Base-by-base conservation (phyloP, 2,329 filamentous ascomycete genomes). In the Fusarium sp. region DNA sequence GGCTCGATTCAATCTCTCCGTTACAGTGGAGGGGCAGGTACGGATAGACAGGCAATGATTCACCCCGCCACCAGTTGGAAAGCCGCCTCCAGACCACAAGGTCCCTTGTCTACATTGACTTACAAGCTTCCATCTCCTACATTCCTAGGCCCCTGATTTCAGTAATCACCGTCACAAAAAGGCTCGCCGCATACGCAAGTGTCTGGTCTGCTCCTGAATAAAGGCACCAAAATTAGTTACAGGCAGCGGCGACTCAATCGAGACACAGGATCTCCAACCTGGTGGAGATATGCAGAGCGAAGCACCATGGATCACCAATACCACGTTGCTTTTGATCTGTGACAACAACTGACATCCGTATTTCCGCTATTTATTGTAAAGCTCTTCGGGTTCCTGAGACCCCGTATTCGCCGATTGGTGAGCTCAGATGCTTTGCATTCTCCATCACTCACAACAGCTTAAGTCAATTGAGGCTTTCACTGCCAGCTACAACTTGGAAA, bases 31-130 rank as follows among this genome's bases (percentile, higher is more conserved):
- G 59, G 42, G 69, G 53, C 60, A 41, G 57, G 32, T 35, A 26
- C 26, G 26, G 26, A 26, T 26, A 35, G 54, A 45, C 44, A 42
- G 30, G 59, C 35, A 48, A 51, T 47, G 45, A 47, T 57, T 39
- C 65, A 70, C 67, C 67, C 67, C 67, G 66, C 66, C 66, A 65
- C 66, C 41, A 53, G 39, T 51, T 36, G 41, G 28, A 48, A 58
- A 14, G 18, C 44, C 18, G 26, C 18, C 39, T 58, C 20, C n/a
- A 48, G 26, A 28, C 24, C 30, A 62, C 30, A 62, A 61, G 28
- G 45, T 59, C 24, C n/a, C 48, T 44, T 57, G 41, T 61, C 56
- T 30, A 45, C 20, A 28, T 47, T 18, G 36, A 36, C 22, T 41
- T n/a, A n/a, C n/a, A n/a, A 41, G 22, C 28, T 32, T 39, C 11